phyloP scores from a whole-genome alignment of 1,139 yeast species.

The Wickerhamomyces sp. region DNA sequence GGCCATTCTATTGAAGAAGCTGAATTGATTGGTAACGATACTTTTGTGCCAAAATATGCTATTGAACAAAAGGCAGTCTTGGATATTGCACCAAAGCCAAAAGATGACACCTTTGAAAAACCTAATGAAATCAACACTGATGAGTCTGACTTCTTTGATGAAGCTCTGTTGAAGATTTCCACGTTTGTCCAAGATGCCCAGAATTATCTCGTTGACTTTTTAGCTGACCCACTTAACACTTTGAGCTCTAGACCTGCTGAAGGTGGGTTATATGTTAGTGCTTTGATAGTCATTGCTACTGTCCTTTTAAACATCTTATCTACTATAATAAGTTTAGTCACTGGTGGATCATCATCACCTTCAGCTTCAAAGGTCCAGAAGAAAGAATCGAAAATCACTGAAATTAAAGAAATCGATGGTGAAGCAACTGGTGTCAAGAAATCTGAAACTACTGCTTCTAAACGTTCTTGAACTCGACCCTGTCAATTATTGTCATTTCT shows the following conservation, averaged over 20 bases:
- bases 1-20: conserved; percentile 85
- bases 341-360: conserved; percentile 17
- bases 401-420: conserved; percentile 13
- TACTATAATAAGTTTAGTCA: conserved; percentile 27
- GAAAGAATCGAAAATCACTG: conserved; percentile 8
- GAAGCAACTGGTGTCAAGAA: conserved; percentile 24
- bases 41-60: conserved; percentile 59
- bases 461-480: conserved; percentile 20
- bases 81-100: conserved; percentile 35
- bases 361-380: conserved; percentile 8
- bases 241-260: conserved; percentile 43
- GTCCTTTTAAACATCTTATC: conserved; percentile 39
- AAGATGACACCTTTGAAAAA: conserved; percentile 25
- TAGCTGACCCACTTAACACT: conserved; percentile 39
- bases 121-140: conserved; percentile 26
- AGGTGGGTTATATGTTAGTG: conserved; percentile 42
- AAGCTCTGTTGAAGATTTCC: conserved; percentile 17
- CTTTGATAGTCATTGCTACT: conserved; percentile 36
- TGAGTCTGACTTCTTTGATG: conserved; percentile 9
- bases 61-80: conserved; percentile 46
- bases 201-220: conserved; percentile 34
- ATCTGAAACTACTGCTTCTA: conserved; percentile 30
- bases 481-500: too few species aligned
- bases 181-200: conserved; percentile 23
- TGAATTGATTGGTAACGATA: conserved; percentile 71